Evolutionary conservation across 345 rosid genomes (phyloP).

Genomic region (Gossypium rotundifolium): DNA sequence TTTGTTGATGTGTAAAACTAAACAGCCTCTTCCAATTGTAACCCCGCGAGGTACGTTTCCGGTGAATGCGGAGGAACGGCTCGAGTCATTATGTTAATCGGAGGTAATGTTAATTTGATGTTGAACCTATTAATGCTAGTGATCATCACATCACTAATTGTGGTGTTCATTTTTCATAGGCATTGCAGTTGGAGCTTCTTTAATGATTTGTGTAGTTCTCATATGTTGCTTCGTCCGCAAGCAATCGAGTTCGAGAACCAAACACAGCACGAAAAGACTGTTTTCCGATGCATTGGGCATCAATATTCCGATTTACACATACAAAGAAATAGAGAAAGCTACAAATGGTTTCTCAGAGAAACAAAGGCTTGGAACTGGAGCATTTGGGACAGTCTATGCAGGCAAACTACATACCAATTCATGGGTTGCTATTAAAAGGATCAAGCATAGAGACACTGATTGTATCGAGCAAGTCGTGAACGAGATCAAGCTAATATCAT

Average conservation of each 20-base stretch:
- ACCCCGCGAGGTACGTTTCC: slow-evolving; percentile 26
- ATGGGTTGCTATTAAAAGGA: slow-evolving; percentile 75
- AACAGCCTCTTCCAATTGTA: slow-evolving; percentile 37
- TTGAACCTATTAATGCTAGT: background rate
- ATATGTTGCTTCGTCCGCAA: slow-evolving; percentile 29
- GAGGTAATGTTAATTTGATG: slow-evolving; percentile 33
- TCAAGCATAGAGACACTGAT: slow-evolving; percentile 44
- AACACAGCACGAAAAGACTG: slow-evolving; percentile 20
- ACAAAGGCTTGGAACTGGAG: slow-evolving; percentile 79
- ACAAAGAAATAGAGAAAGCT: slow-evolving; percentile 74
- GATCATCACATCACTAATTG: background rate
- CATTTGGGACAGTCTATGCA: slow-evolving; percentile 80
- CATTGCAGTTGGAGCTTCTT: slow-evolving; percentile 31
- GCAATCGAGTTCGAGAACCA: slow-evolving; percentile 17
- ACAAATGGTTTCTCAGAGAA: slow-evolving; percentile 61
- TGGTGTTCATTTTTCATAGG: slow-evolving; percentile 23
- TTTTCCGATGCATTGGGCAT: slow-evolving; percentile 33
- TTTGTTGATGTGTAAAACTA: background rate
- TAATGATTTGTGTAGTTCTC: slow-evolving; percentile 30
- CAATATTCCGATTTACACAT: slow-evolving; percentile 57
- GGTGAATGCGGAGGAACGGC: slow-evolving; percentile 49
- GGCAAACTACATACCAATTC: slow-evolving; percentile 52
- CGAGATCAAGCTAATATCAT: slow-evolving; percentile 79
- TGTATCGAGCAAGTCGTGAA: slow-evolving; percentile 64
- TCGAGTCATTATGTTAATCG: slow-evolving; percentile 29